Evolutionary conservation across 75 land plant genomes (phyloP).

Genomic region (Picea glauca): DNA sequence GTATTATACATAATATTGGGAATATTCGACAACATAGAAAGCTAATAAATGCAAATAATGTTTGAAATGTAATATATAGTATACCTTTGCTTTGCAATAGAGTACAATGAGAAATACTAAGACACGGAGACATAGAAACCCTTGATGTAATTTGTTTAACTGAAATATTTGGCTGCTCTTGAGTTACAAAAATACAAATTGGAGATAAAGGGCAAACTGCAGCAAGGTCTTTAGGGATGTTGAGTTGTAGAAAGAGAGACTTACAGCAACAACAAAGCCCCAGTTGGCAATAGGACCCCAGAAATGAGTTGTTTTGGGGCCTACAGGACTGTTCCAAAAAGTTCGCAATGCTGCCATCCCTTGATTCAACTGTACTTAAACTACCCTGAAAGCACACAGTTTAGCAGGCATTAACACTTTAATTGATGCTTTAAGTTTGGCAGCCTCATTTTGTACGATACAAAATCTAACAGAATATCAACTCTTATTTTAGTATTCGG

Average conservation of each 20-base stretch:
- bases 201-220: background rate
- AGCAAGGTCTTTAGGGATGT: background rate
- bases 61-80: background rate
- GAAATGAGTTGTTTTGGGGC: slow-evolving; percentile 93
- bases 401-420: background rate
- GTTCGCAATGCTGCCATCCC: slow-evolving; percentile 37
- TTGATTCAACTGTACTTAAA: background rate
- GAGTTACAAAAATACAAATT: background rate
- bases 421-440: background rate
- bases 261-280: slow-evolving; percentile 90
- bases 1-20: background rate
- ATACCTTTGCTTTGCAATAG: too few species aligned
- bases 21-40: background rate
- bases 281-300: slow-evolving; percentile 97
- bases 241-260: background rate
- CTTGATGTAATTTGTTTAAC: background rate
- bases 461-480: background rate
- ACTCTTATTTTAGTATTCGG: too few species aligned
- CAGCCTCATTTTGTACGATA: background rate
- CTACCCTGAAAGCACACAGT: background rate
- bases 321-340: slow-evolving; percentile 87
- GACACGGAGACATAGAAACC: background rate
- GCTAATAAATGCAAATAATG: background rate
- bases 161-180: background rate
- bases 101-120: background rate